Evolutionary conservation across 2,329 filamentous ascomycete genomes (phyloP).

Genomic region (Aspergillus cejpii): DNA sequence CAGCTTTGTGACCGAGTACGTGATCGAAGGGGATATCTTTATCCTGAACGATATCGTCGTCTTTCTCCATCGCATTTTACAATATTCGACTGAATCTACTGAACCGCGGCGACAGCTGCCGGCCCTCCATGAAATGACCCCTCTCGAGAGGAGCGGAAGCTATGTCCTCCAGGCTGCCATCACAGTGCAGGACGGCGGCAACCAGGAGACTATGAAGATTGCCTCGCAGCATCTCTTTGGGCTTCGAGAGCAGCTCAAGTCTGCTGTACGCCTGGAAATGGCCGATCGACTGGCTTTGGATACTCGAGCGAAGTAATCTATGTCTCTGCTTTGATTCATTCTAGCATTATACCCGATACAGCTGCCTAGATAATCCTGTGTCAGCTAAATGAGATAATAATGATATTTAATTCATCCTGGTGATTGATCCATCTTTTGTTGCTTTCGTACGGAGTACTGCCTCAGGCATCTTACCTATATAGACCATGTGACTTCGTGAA

Average conservation of each 20-base stretch:
- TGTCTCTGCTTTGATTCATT: constrained; percentile 4
- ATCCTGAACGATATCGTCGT: constrained; percentile 53
- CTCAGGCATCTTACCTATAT: background rate
- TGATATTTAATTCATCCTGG: background rate
- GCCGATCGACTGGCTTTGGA: constrained; percentile 55
- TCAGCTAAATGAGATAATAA: background rate
- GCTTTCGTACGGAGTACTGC: background rate
- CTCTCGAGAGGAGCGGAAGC: constrained; percentile 51
- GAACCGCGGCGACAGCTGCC: constrained; percentile 38
- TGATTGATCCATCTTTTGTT: background rate
- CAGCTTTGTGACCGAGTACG: constrained; percentile 53
- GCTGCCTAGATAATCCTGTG: background rate
- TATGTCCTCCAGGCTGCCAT: constrained; percentile 55
- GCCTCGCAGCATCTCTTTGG: constrained; percentile 51
- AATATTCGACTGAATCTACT: constrained; percentile 37
- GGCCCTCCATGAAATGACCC: constrained; percentile 41
- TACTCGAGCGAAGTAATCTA: constrained; percentile 50
- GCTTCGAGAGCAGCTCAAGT: constrained; percentile 51
- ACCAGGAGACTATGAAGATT: constrained; percentile 48
- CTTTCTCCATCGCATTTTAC: constrained; percentile 50
- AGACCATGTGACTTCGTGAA: constrained; percentile 39
- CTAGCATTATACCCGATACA: constrained; percentile 7
- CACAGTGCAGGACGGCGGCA: constrained; percentile 50
- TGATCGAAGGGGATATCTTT: constrained; percentile 52
- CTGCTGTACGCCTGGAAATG: constrained; percentile 50